Conservation (phyloP, 2,329 filamentous ascomycete genomes). For the Diaporthe citriasiana region DNA sequence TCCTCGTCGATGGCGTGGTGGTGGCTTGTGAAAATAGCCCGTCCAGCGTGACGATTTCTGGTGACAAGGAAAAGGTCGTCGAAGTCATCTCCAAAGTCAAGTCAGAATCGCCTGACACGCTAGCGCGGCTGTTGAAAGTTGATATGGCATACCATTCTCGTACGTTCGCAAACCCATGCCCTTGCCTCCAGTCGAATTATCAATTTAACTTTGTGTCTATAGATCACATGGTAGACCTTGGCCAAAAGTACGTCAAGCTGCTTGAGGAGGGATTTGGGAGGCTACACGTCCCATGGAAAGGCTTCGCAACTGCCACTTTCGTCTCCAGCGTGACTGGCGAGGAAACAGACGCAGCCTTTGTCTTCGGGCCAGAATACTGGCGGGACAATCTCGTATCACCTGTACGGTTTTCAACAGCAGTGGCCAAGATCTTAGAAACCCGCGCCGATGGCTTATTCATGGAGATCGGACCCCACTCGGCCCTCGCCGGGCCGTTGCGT, state of each 20-base stretch:
- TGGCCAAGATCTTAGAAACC: background rate
- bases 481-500: slow-evolving; percentile 35
- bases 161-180: background rate
- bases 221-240: background rate
- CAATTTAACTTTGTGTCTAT: background rate
- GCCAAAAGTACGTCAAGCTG: background rate
- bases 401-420: background rate
- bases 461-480: slow-evolving; percentile 41
- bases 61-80: slow-evolving; percentile 17
- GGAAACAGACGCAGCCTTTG: background rate
- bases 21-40: slow-evolving; percentile 40
- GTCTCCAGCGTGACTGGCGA: background rate
- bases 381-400: background rate
- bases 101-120: background rate
- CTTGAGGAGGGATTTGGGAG: background rate
- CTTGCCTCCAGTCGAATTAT: no score
- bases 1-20: slow-evolving; percentile 19
- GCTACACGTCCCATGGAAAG: background rate
- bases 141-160: slow-evolving; percentile 1
- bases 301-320: background rate
- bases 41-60: slow-evolving; percentile 30
- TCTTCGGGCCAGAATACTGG: background rate
- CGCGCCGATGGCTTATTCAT: slow-evolving; percentile 2
- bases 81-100: background rate
- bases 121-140: background rate